These are phyloP conservation scores for Tausonia pullulans DNA, from an alignment of 1,284 basidiomycete species.

Conservation along the genomic window DNA sequence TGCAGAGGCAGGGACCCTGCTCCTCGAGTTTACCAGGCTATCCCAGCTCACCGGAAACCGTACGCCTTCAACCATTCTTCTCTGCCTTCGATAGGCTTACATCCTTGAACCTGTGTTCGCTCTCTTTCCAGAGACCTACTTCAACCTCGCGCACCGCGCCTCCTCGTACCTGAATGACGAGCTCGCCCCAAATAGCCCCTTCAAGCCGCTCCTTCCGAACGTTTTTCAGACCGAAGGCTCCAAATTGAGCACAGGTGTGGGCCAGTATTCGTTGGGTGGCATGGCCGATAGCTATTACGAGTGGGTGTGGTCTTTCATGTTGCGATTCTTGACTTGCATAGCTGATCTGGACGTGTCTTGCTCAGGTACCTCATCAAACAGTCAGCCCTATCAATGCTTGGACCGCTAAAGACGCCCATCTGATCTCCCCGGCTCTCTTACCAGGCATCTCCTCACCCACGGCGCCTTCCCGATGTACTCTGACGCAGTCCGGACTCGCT, in stretches of 20 bases:
- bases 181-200: conserved; percentile 28
- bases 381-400: conserved; percentile 27
- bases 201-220: conserved; percentile 30
- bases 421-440: neutral
- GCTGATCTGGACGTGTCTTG: neutral
- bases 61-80: neutral
- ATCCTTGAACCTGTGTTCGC: neutral
- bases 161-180: conserved; percentile 39
- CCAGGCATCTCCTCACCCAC: neutral
- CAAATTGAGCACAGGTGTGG: conserved; percentile 17
- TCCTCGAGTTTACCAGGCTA: conserved; percentile 43
- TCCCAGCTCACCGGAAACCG: conserved; percentile 41
- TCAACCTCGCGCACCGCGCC: conserved; percentile 34
- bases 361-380: conserved; percentile 41
- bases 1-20: conserved; percentile 37
- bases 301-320: neutral
- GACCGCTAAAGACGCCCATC: neutral
- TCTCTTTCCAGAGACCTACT: conserved; percentile 8
- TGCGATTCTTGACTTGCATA: neutral
- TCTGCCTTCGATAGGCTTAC: neutral
- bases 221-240: conserved; percentile 26
- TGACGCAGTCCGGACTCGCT: neutral
- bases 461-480: neutral
- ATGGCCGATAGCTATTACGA: conserved; percentile 27
- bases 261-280: conserved; percentile 38